Conservation (phyloP, 345 rosid species). For the Euphorbia pulcherrima region DNA sequence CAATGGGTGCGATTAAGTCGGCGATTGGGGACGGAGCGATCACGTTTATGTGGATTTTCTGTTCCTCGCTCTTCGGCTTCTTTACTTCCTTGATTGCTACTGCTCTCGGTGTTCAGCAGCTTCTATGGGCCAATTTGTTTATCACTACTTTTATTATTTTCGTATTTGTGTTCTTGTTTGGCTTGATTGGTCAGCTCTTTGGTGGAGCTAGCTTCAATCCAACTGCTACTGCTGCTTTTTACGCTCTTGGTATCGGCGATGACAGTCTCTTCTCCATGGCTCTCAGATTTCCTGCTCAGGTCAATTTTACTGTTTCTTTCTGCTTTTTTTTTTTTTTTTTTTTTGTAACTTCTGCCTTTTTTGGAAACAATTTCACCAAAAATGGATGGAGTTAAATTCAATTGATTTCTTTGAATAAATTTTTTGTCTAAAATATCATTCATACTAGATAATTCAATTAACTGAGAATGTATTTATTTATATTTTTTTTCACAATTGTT, state of each 20-base stretch:
- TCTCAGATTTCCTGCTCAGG: conserved; percentile 44
- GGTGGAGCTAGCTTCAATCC: conserved; percentile 98
- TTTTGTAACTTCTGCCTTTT: too few relatives aligned
- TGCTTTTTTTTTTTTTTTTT: too few relatives aligned
- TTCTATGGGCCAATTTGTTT: conserved; percentile 46
- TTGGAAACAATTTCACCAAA: too few relatives aligned
- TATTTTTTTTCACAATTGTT: too few relatives aligned
- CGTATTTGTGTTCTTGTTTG: conserved; percentile 56
- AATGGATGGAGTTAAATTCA: too few relatives aligned
- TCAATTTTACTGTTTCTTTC: neutral
- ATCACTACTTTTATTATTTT: conserved; percentile 58
- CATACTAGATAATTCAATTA: too few relatives aligned
- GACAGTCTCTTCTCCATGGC: conserved; percentile 83
- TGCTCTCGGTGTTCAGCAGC: conserved; percentile 43
- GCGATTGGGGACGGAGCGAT: conserved; percentile 62
- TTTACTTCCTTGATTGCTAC: conserved; percentile 49
- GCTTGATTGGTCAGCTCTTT: conserved; percentile 44
- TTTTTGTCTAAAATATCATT: too few relatives aligned
- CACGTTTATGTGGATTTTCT: conserved; percentile 72
- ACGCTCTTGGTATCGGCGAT: conserved; percentile 70
- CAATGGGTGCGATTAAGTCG: conserved; percentile 58
- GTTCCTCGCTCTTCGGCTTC: conserved; percentile 56
- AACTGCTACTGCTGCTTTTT: conserved; percentile 73
- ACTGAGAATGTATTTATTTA: too few relatives aligned
- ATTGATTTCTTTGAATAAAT: too few relatives aligned